Conservation (phyloP, 768 basidiomycete species). For the Chlorophyllum brunneum region DNA sequence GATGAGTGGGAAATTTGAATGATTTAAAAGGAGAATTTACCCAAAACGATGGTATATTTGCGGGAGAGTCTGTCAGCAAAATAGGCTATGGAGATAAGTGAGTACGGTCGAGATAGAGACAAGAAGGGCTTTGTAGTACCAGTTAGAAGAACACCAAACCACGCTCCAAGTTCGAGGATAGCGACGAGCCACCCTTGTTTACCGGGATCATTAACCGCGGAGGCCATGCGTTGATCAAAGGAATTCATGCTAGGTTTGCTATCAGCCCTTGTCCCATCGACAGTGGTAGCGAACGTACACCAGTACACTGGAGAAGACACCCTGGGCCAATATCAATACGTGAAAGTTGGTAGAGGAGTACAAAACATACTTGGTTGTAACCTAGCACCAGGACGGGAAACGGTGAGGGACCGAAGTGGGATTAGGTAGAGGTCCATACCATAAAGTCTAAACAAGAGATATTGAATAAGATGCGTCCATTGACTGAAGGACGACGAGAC, state of each 20-base stretch:
- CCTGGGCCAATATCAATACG: constrained; percentile 29
- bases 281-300: constrained; percentile 33
- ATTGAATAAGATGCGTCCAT: not conserved
- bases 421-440: constrained; percentile 30
- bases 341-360: not conserved
- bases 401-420: not conserved
- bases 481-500: constrained; percentile 22
- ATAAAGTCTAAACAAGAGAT: constrained; percentile 48
- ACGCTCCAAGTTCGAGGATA: constrained; percentile 73
- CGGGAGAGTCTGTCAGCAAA: constrained; percentile 70
- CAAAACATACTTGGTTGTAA: constrained; percentile 53
- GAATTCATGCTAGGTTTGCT: constrained; percentile 38
- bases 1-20: not conserved
- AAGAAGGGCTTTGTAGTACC: constrained; percentile 29
- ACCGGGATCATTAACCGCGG: constrained; percentile 44
- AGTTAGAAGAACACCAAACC: constrained; percentile 70
- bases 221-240: constrained; percentile 52
- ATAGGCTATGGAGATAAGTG: constrained; percentile 31
- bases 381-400: constrained; percentile 30
- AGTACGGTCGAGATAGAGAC: not conserved
- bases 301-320: constrained; percentile 76
- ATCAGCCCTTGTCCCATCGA: not conserved
- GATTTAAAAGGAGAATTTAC: constrained; percentile 22
- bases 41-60: constrained; percentile 66
- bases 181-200: constrained; percentile 72